A percentile compares a stretch with the other conserved stretches of the same genome.
phyloP scores from a whole-genome alignment of 768 basidiomycete genomes.

The Lentinula boryana region DNA sequence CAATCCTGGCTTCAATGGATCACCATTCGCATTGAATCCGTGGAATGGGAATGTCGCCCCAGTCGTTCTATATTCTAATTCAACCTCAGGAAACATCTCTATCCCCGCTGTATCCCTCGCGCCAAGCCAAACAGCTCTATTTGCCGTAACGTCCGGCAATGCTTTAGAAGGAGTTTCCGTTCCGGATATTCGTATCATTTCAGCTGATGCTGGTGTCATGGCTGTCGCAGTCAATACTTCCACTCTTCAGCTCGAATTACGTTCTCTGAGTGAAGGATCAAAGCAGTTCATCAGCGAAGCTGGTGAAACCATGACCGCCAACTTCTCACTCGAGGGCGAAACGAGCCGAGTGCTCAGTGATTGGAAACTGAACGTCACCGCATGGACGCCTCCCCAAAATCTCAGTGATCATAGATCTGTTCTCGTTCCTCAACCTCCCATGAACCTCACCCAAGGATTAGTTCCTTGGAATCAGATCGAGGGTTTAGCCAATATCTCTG shows the following conservation, averaged over 20 bases:
- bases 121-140: slow-evolving; percentile 8
- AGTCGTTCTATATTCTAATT: slow-evolving; percentile 9
- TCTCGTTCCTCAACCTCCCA: slow-evolving; percentile 8
- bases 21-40: slow-evolving; percentile 12
- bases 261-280: slow-evolving; percentile 3
- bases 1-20: slow-evolving; percentile 8
- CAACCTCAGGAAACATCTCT: slow-evolving; percentile 7
- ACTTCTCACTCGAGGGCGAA: slow-evolving; percentile 9
- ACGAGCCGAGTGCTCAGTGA: slow-evolving; percentile 4
- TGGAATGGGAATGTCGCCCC: slow-evolving; percentile 9
- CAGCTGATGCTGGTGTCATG: slow-evolving; percentile 6
- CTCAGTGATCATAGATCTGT: slow-evolving; percentile 9
- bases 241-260: slow-evolving; percentile 6
- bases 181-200: slow-evolving; percentile 2
- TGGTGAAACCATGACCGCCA: slow-evolving; percentile 1
- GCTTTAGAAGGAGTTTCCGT: slow-evolving; percentile 7
- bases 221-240: slow-evolving; percentile 3
- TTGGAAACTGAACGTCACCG: slow-evolving; percentile 10
- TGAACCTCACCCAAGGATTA: slow-evolving; percentile 10
- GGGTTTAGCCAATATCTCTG: slow-evolving; percentile 8
- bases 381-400: slow-evolving; percentile 12
- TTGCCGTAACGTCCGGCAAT: slow-evolving; percentile 7
- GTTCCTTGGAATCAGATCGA: slow-evolving; percentile 10
- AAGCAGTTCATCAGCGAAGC: slow-evolving; percentile 5
- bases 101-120: slow-evolving; percentile 10